Evolutionary conservation across 2,329 filamentous ascomycete genomes (phyloP), one percentile per base, ranked within the genome.

Genomic region (Epichloe sp.): DNA sequence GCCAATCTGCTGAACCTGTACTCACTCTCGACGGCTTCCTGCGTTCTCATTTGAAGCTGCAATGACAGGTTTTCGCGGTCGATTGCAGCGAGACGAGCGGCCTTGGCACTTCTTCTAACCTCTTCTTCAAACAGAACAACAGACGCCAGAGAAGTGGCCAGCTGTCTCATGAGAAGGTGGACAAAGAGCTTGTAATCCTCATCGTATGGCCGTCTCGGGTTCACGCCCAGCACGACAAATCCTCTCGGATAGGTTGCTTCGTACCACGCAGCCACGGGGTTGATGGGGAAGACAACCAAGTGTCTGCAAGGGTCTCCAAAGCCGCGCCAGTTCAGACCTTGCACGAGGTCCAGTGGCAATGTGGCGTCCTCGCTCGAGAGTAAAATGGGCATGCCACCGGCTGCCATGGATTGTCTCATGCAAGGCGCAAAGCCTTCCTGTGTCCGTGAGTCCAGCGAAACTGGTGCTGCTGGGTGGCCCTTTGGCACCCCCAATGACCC

Each of bases 1-100:
- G 86, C 86, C 83, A 91, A 88, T 43, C 85, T 76, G 1, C 85
- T 88, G 62, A 93, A 91, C 53, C 31, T 44, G n/a, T 52, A 52
- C 38, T 52, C 51, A 21, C 47, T 52, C 47, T 52, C 51, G 11
- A 52, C 51, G 11, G 51, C 51, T 26, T 52, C 51, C 37, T 52
- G 51, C 7, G 51, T 52, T 41, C 51, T 44, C 14, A 52, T 35
- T n/a, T 52, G 51, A 5, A 52, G 47, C 44, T 52, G 51, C 37
- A 52, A 23, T 2, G 51, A 52, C 14, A 52, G 42, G n/a, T 52
- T 37, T 17, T 52, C 51, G 12, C 51, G 51, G 15, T 52, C 51
- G 3, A 52, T 49, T 10, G 51, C 51, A 12, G 51, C 51, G 2
- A 49, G 47, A 8, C 47, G 47, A 19, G 60, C 57, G 37, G 65